Percentiles rank a stretch among this genome's conserved stretches.
Evolutionary conservation across 208 protist genomes (phyloP).

Genomic region (Leishmania mexicana): DNA sequence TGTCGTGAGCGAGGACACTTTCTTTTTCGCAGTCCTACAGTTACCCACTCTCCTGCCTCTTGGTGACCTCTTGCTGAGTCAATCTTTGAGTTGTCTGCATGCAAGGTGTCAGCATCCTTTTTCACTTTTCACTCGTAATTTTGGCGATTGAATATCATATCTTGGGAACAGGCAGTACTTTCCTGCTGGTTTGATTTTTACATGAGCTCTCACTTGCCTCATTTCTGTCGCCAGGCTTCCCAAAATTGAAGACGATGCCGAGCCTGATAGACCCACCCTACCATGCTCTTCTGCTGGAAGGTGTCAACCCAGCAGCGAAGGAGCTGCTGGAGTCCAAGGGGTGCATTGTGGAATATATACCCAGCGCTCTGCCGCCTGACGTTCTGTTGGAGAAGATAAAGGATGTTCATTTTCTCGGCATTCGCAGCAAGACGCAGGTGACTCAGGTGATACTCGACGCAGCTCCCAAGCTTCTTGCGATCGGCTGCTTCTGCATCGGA

Average conservation of each 20-base stretch:
- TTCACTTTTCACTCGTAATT: neutral
- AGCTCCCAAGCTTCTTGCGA: constrained; percentile 79
- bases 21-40: neutral
- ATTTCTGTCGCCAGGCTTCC: neutral
- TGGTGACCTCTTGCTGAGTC: neutral
- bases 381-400: constrained; percentile 84
- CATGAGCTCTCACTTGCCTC: neutral
- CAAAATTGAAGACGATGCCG: constrained; percentile 28
- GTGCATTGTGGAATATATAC: constrained; percentile 78
- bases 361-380: constrained; percentile 56
- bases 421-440: constrained; percentile 93
- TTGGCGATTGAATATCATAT: neutral
- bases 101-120: neutral
- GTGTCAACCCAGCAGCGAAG: constrained; percentile 77
- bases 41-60: neutral
- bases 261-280: constrained; percentile 47
- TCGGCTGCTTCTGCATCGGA: constrained; percentile 96
- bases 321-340: constrained; percentile 77
- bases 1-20: neutral
- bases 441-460: constrained; percentile 70
- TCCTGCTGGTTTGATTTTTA: neutral
- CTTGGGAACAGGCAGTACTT: no score
- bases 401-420: constrained; percentile 90
- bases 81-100: neutral
- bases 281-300: constrained; percentile 85